Evolutionary conservation across 768 basidiomycete genomes (phyloP).

Genomic region (Russula virescens): DNA sequence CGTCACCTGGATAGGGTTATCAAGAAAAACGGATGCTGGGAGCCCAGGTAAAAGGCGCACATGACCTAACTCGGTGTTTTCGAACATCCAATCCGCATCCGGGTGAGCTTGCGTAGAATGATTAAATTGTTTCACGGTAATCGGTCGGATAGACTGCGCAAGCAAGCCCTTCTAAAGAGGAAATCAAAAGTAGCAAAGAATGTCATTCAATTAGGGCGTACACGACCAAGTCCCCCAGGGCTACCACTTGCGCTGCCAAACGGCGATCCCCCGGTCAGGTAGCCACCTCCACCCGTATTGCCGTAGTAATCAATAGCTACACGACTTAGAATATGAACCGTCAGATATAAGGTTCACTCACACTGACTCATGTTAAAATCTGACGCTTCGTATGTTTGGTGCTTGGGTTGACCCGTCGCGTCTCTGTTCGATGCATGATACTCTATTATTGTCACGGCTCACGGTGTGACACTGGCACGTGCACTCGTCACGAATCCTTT

Average conservation of each 20-base stretch:
- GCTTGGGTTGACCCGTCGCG: neutral
- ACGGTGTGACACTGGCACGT: slow-evolving; percentile 10
- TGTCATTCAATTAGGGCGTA: slow-evolving; percentile 29
- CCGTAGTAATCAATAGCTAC: slow-evolving; percentile 34
- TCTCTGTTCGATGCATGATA: slow-evolving; percentile 6
- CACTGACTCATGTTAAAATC: slow-evolving; percentile 17
- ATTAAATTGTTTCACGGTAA: slow-evolving; percentile 70
- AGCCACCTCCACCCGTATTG: slow-evolving; percentile 47
- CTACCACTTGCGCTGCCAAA: slow-evolving; percentile 51
- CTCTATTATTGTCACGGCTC: slow-evolving; percentile 19
- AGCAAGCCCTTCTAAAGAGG: slow-evolving; percentile 34
- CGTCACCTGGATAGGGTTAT: slow-evolving; percentile 46
- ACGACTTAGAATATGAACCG: slow-evolving; percentile 17
- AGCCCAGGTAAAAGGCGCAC: slow-evolving; percentile 37
- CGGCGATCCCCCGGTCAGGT: slow-evolving; percentile 54
- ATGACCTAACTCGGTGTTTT: slow-evolving; percentile 74
- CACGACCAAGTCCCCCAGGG: slow-evolving; percentile 47
- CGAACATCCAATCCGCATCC: slow-evolving; percentile 85
- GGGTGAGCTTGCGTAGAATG: slow-evolving; percentile 78
- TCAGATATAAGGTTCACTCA: slow-evolving; percentile 6
- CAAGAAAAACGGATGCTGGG: neutral
- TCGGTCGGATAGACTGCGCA: slow-evolving; percentile 56
- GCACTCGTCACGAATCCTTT: neutral
- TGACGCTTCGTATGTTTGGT: neutral
- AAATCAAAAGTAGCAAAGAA: slow-evolving; percentile 1